Percentiles rank a stretch among this genome's conserved stretches.
Evolutionary conservation across 1,139 yeast genomes (phyloP).

Genomic region (Debaryomyces psychrophilus): DNA sequence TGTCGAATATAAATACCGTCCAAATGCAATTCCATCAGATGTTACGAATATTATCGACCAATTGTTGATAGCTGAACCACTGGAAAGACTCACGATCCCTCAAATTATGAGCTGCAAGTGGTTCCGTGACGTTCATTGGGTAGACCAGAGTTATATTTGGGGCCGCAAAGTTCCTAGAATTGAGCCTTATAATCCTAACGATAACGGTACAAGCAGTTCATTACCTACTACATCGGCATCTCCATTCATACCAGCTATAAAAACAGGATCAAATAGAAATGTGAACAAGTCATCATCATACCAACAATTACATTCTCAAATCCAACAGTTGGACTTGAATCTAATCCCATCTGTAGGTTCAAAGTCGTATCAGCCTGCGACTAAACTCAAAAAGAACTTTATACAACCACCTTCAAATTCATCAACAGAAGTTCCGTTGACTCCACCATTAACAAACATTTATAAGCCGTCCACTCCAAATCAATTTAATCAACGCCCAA

Average conservation of each 20-base stretch:
- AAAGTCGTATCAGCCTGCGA: constrained; percentile 37
- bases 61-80: constrained; percentile 56
- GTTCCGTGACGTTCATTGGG: constrained; percentile 48
- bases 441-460: constrained; percentile 11
- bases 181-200: constrained; percentile 54
- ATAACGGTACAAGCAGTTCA: constrained; percentile 24
- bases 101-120: constrained; percentile 42
- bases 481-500: constrained; percentile 12
- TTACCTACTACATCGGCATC: constrained; percentile 23
- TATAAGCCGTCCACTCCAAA: constrained; percentile 10
- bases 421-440: constrained; percentile 5
- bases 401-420: constrained; percentile 9
- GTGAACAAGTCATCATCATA: constrained; percentile 43
- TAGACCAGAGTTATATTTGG: constrained; percentile 47
- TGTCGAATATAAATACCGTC: constrained; percentile 79
- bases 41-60: constrained; percentile 72
- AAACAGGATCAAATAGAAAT: constrained; percentile 43
- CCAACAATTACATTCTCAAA: constrained; percentile 48
- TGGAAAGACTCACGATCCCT: constrained; percentile 35
- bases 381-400: constrained; percentile 30
- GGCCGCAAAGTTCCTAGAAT: constrained; percentile 50
- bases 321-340: constrained; percentile 40
- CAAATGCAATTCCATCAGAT: constrained; percentile 59
- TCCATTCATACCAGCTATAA: constrained; percentile 39
- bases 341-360: constrained; percentile 35